Conservation (phyloP, 148 eudicot genomes). For the Chenopodium quinoa region DNA sequence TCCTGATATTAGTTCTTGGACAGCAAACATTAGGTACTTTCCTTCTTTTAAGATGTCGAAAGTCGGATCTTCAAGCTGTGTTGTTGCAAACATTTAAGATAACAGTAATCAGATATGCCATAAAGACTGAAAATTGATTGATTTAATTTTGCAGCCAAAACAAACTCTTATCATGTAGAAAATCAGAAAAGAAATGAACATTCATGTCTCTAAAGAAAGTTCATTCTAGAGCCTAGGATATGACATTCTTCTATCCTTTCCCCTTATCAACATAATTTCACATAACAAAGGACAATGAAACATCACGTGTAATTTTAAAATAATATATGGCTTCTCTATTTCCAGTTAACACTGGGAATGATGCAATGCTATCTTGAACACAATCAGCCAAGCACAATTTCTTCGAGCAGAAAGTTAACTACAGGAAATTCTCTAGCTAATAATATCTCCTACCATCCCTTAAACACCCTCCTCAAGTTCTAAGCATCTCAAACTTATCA, state of each 20-base stretch:
- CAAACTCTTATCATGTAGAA: too few species aligned
- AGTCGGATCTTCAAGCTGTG: slow-evolving; percentile 84
- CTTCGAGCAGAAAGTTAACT: background rate
- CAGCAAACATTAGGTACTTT: slow-evolving; percentile 86
- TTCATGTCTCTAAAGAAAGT: background rate
- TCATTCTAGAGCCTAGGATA: background rate
- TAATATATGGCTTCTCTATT: background rate
- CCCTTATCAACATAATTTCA: background rate
- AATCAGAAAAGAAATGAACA: background rate
- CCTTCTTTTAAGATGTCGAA: slow-evolving; percentile 83
- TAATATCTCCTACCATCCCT: background rate
- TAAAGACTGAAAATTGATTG: background rate
- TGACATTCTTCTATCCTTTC: background rate
- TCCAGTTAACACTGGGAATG: background rate
- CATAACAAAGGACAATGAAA: background rate
- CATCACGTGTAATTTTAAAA: background rate
- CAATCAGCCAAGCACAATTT: background rate
- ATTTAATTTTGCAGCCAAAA: too few species aligned
- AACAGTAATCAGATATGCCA: background rate
- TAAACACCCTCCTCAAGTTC: background rate
- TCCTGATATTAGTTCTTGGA: slow-evolving; percentile 83
- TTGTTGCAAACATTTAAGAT: slow-evolving; percentile 10
- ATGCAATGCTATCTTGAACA: background rate
- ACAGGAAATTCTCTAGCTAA: background rate
- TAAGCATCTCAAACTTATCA: too few species aligned